phyloP scores from a whole-genome alignment of 345 rosid genomes.

The Tarenaya hassleriana region DNA sequence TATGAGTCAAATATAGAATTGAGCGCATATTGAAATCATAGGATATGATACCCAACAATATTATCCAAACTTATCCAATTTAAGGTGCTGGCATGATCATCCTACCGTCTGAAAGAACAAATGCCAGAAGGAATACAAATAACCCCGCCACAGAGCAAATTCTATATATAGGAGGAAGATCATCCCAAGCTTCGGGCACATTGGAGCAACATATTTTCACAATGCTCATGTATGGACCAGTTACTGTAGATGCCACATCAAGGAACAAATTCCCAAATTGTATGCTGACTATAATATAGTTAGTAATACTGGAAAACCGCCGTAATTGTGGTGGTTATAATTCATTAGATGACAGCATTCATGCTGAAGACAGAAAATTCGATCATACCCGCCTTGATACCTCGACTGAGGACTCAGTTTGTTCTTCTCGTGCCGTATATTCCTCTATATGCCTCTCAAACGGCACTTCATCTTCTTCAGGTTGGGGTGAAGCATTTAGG shows the following conservation, averaged over 20 bases:
- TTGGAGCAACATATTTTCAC: not conserved
- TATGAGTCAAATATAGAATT: slow-evolving; percentile 1
- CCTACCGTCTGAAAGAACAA: not conserved
- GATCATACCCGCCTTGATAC: slow-evolving; percentile 56
- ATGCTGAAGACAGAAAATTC: not conserved
- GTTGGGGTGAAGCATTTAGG: slow-evolving; percentile 64
- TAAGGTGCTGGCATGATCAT: too few relatives aligned
- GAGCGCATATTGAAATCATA: too few relatives aligned
- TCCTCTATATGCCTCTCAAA: slow-evolving; percentile 43
- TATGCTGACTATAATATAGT: not conserved
- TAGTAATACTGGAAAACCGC: not conserved
- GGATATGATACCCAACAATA: too few relatives aligned
- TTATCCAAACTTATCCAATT: too few relatives aligned
- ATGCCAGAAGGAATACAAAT: not conserved
- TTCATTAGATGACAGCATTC: not conserved
- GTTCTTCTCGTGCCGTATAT: slow-evolving; percentile 44
- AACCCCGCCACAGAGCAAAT: not conserved
- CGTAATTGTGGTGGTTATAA: not conserved
- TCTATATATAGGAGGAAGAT: not conserved
- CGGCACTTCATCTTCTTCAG: slow-evolving; percentile 71
- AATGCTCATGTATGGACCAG: too few relatives aligned
- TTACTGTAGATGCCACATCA: too few relatives aligned
- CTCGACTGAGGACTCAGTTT: slow-evolving; percentile 53
- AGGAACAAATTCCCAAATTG: not conserved
- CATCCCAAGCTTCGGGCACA: slow-evolving; percentile 1